Evolutionary conservation across 1,284 basidiomycete genomes (phyloP), one percentile per base, ranked within the genome.

Genomic region (Phlebopus sp.): DNA sequence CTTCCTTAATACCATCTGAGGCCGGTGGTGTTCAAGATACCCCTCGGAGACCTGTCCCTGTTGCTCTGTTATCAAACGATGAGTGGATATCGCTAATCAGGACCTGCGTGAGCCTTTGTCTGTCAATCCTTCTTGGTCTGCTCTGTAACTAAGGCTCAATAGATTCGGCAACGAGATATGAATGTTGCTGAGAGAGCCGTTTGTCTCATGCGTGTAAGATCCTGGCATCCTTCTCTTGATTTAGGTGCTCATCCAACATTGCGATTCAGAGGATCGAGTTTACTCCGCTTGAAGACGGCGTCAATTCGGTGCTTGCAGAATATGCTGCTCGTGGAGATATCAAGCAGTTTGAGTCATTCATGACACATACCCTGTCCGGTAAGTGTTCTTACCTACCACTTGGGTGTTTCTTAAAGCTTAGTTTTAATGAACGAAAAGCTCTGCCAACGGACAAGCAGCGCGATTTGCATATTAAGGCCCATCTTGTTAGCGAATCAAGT

Each of bases 401-500:
- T 30, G 14, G 11, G 14, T 23, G 17, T 14, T 35, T 23, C 2
- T 23, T 7, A 37, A 17, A 42, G 4, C 50, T 49, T 30, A 29
- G 21, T 30, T 37, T 43, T 21, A 37, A 39, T 48, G 44, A 11
- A 27, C 38, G 17, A 42, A n/a, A 44, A 81, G 76, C 57, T 9
- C 50, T 66, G 11, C 79, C 81, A 25, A 79, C 75, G 0, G 75
- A 79, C 30, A 57, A 56, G 3, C 85, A 87, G 52, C 78, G 81
- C 3, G 81, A 90, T 58, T 71, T 86, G 6, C 86, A 88, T 52
- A 66, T 90, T 51, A 81, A 81, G 62, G 71, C 79, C 0, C 75
- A 87, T 56, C 59, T 87, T 67, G 67, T 51, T 37, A 43, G 52
- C 18, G 43, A 46, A 9, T 54, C 54, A 3, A 29, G 9, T 2